Conservation (phyloP, 1,139 yeast genomes). For the Oligophagozyma castellii region DNA sequence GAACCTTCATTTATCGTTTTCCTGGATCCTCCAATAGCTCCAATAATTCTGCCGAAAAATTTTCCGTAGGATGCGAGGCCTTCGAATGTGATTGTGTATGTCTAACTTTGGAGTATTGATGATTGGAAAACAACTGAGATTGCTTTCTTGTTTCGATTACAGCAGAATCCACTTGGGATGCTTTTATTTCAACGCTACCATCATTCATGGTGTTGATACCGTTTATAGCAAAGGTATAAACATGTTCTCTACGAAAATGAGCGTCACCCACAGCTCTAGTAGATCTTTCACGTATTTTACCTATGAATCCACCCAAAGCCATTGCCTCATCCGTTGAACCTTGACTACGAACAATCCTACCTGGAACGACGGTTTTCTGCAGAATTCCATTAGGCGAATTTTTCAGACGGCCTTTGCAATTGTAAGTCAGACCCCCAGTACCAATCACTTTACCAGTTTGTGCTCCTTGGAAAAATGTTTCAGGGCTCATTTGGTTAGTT, state of each 20-base stretch:
- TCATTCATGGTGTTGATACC: conserved; percentile 16
- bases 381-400: conserved; percentile 67
- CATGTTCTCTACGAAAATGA: conserved; percentile 19
- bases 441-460: conserved; percentile 35
- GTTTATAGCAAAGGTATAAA: conserved; percentile 18
- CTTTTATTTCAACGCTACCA: conserved; percentile 17
- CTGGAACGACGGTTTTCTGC: conserved; percentile 48
- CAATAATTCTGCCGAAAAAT: too few species aligned
- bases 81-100: too few species aligned
- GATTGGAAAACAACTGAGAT: too few species aligned
- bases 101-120: too few species aligned
- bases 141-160: too few species aligned
- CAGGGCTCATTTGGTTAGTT: conserved; percentile 7
- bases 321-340: conserved; percentile 30
- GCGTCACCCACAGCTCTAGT: conserved; percentile 17
- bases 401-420: conserved; percentile 52
- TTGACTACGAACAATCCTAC: conserved; percentile 42
- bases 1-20: too few species aligned
- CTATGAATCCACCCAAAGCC: conserved; percentile 70
- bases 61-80: too few species aligned
- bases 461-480: conserved; percentile 12
- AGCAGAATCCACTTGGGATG: too few species aligned
- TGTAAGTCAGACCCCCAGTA: conserved; percentile 63
- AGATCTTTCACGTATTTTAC: conserved; percentile 12
- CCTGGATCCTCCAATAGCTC: too few species aligned